Percentiles rank a stretch among this genome's conserved stretches.
Evolutionary conservation across 2,329 filamentous ascomycete genomes (phyloP).

Genomic region (Sporothrix humicola): DNA sequence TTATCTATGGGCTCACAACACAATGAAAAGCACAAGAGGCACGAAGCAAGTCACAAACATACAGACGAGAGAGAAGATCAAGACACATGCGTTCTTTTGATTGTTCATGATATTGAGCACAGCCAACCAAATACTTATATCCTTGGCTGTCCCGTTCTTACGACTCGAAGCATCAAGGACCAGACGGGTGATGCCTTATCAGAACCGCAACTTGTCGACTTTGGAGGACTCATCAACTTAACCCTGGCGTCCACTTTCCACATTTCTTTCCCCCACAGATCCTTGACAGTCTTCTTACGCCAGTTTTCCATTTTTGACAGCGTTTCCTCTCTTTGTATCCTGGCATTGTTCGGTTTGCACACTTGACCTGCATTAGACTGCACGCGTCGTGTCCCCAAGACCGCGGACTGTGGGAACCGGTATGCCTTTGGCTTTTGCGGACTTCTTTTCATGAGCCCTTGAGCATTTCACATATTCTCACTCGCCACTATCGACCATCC

Average conservation of each 20-base stretch:
- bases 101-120: neutral
- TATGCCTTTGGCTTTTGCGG: neutral
- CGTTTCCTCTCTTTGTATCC: neutral
- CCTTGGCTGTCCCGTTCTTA: neutral
- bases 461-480: neutral
- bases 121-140: constrained; percentile 17
- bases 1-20: neutral
- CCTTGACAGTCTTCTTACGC: neutral
- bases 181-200: constrained; percentile 15
- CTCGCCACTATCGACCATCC: neutral
- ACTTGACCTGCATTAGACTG: neutral
- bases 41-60: neutral
- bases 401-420: neutral
- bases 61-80: neutral
- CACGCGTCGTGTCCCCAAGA: constrained; percentile 11
- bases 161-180: neutral
- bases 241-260: neutral
- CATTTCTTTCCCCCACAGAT: constrained; percentile 1
- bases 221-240: neutral
- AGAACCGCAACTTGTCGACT: constrained; percentile 11
- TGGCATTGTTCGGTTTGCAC: neutral
- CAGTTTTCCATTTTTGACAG: neutral
- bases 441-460: neutral
- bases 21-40: neutral
- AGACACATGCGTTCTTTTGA: neutral